Evolutionary conservation across 192 early-diverging fungal species (phyloP), one percentile per base, ranked within the genome.

Genomic region (Coemansia nantahalensis): DNA sequence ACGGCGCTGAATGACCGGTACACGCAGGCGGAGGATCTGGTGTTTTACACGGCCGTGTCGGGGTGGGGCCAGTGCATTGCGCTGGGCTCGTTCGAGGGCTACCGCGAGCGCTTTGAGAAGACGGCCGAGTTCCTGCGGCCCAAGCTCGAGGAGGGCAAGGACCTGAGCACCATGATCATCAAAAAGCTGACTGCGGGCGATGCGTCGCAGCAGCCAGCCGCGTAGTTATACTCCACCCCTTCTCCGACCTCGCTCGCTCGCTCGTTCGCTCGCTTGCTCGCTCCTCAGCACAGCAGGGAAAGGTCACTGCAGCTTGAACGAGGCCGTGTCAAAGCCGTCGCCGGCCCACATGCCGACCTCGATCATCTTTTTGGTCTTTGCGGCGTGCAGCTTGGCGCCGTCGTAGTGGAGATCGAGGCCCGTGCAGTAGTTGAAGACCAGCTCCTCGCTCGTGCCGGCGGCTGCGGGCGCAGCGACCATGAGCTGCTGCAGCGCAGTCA

Each of bases 1-100:
- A 84, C 92, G 2, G 93, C 95, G 4, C 51, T 97, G 13, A 78
- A 81, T 30, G 78, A 82, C 57, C 79, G 83, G 48, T 83, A 91
- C 31, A 86, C 84, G 55, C 82, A 86, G 48, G 77, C 85, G 14
- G 88, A 89, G 54, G 90, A 92, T 50, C 39, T 80, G 79, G 91
- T 93, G 56, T 98, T 96, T 54, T 90, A 90, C 62, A 86, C 89
- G n/a, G 88, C 90, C 8, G 88, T 90, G 3, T 78, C 82, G 26
- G 93, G 92, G 24, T 98, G 96, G 96, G 91, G 88, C 21, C 90
- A 96, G 62, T 90, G 87, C 52, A 92, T 98, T 43, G 83, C 82
- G 19, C 54, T 86, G 45, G 90, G 88, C 1, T 83, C 80, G 24
- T 85, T 92, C 68, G 89, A 92, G 6, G 88, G 82, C 5, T 98